Conservation (phyloP, 257 asterid species). For the Solanum pennellii region DNA sequence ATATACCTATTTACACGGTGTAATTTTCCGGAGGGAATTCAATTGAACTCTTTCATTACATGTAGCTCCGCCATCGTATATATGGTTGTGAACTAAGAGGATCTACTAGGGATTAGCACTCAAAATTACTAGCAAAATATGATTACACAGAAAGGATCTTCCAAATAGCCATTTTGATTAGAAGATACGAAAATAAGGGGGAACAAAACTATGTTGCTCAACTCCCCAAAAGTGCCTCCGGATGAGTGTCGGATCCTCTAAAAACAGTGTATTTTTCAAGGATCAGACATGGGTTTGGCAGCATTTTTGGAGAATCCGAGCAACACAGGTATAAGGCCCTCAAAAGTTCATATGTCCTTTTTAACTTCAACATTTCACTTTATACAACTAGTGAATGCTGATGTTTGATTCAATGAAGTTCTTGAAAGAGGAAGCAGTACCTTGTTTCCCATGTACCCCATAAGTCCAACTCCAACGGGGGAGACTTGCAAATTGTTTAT, state of each 20-base stretch:
- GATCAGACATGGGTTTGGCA: neutral
- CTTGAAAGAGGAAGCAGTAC: conserved; percentile 20
- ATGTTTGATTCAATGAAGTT: neutral
- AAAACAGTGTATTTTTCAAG: neutral
- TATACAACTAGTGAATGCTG: neutral
- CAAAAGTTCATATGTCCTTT: neutral
- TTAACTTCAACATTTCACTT: neutral
- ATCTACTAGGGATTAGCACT: neutral
- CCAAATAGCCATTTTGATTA: neutral
- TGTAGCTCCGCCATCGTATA: neutral
- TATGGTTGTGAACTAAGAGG: neutral
- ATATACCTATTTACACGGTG: neutral
- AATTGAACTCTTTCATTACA: neutral
- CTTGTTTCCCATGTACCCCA: conserved; percentile 99
- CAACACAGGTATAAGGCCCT: neutral
- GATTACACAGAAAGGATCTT: neutral
- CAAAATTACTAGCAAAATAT: neutral
- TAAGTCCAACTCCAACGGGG: conserved; percentile 87
- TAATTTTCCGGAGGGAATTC: neutral
- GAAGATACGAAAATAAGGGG: neutral
- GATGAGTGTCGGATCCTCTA: neutral
- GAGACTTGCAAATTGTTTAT: conserved; percentile 42
- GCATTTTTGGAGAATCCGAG: neutral
- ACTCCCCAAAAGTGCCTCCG: neutral
- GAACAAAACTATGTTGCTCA: neutral